These are phyloP conservation scores for Lizanozyma gosingica DNA, from an alignment of 1,139 yeast genomes.

Conservation along the genomic window DNA sequence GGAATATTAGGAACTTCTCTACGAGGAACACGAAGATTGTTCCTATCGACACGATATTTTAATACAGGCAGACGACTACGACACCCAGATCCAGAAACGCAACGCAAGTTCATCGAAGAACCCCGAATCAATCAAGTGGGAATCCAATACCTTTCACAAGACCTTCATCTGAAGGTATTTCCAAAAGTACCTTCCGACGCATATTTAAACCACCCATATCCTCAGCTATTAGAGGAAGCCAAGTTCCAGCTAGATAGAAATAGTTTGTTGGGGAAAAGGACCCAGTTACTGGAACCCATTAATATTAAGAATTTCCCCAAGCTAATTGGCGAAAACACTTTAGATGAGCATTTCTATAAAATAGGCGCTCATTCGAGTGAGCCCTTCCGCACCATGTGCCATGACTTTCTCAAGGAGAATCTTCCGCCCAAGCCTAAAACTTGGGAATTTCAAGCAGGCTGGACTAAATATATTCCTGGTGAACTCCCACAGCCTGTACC, in stretches of 20 bases:
- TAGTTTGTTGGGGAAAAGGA: constrained; percentile 69
- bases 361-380: constrained; percentile 55
- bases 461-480: constrained; percentile 66
- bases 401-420: constrained; percentile 25
- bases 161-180: constrained; percentile 54
- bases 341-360: constrained; percentile 80
- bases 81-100: background rate
- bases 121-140: constrained; percentile 59
- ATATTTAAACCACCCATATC: constrained; percentile 18
- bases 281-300: constrained; percentile 57
- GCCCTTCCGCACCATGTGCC: constrained; percentile 49
- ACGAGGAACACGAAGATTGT: too few relatives aligned
- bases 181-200: constrained; percentile 26
- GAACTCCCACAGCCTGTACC: constrained; percentile 48
- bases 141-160: constrained; percentile 56
- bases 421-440: constrained; percentile 27
- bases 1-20: too few relatives aligned
- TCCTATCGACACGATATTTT: too few relatives aligned
- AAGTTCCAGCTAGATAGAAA: constrained; percentile 53
- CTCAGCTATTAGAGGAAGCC: constrained; percentile 46
- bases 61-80: background rate
- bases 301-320: constrained; percentile 52
- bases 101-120: constrained; percentile 17
- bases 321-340: constrained; percentile 48
- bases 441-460: constrained; percentile 64